phyloP scores from a whole-genome alignment of 1,284 basidiomycete genomes.

The Amylostereum areolatum region DNA sequence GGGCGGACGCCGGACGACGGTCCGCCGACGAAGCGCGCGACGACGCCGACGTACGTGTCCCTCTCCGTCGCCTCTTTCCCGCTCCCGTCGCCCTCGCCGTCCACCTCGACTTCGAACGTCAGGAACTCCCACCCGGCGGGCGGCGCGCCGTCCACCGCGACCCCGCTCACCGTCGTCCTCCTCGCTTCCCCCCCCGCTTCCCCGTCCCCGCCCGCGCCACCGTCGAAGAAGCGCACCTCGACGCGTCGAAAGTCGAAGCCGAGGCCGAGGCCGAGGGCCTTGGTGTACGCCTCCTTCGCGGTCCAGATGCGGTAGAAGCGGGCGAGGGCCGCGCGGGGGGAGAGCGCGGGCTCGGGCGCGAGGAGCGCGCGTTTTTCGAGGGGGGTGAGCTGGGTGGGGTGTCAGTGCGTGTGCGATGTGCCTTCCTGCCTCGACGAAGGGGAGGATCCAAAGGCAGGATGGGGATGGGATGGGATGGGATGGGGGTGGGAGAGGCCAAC shows the following conservation, averaged over 20 bases:
- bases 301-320: slow-evolving; percentile 80
- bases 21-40: slow-evolving; percentile 49
- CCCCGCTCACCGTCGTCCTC: slow-evolving; percentile 25
- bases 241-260: slow-evolving; percentile 74
- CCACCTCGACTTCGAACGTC: slow-evolving; percentile 44
- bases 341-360: slow-evolving; percentile 13
- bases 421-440: too few relatives aligned
- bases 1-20: too few relatives aligned
- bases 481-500: not conserved
- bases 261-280: slow-evolving; percentile 75
- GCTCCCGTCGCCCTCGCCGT: too few relatives aligned
- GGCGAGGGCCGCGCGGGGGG: slow-evolving; percentile 34
- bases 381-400: slow-evolving; percentile 43
- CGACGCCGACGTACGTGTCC: slow-evolving; percentile 61
- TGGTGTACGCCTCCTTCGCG: slow-evolving; percentile 82
- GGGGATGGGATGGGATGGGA: slow-evolving; percentile 2
- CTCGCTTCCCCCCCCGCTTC: too few relatives aligned
- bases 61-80: too few relatives aligned
- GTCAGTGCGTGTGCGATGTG: not conserved
- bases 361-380: slow-evolving; percentile 43
- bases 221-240: slow-evolving; percentile 46
- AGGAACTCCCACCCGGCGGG: slow-evolving; percentile 62
- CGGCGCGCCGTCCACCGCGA: slow-evolving; percentile 52
- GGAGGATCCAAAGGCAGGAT: not conserved
- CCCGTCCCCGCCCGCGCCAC: too few relatives aligned